Conservation (phyloP, 257 asterid species). For the Scutellaria minor region DNA sequence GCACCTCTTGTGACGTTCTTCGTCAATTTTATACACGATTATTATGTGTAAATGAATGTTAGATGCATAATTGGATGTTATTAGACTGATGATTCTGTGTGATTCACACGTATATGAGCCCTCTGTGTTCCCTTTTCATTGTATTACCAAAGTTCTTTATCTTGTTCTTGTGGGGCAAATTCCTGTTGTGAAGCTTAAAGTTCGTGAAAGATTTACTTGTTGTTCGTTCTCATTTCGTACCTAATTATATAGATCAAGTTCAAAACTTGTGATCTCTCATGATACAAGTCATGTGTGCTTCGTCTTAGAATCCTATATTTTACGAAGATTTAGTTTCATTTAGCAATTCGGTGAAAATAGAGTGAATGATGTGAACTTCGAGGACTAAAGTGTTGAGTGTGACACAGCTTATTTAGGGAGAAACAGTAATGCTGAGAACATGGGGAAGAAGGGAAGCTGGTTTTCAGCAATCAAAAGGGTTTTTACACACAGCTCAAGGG, state of each 20-base stretch:
- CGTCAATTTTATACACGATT: no score
- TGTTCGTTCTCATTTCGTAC: background rate
- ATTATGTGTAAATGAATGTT: no score
- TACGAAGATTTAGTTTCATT: background rate
- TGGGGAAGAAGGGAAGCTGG: conserved; percentile 99
- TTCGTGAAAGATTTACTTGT: background rate
- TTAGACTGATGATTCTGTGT: background rate
- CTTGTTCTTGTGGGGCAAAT: background rate
- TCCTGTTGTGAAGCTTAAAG: background rate
- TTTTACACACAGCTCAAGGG: conserved; percentile 74
- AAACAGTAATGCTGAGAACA: conserved; percentile 74
- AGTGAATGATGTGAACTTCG: conserved; percentile 15
- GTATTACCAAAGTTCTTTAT: background rate
- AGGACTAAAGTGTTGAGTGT: conserved; percentile 16
- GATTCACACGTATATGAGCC: background rate
- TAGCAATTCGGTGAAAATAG: conserved; percentile 1
- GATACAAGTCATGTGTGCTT: background rate
- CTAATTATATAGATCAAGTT: background rate
- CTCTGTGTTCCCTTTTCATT: background rate
- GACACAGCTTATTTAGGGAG: conserved; percentile 46
- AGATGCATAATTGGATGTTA: no score
- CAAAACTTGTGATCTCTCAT: conserved; percentile 1
- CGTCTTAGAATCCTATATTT: background rate
- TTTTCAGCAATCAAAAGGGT: conserved; percentile 88
- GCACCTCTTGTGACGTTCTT: background rate